These are phyloP conservation scores for Lotmaria passim DNA, from an alignment of 208 protist species.

Conservation along the genomic window DNA sequence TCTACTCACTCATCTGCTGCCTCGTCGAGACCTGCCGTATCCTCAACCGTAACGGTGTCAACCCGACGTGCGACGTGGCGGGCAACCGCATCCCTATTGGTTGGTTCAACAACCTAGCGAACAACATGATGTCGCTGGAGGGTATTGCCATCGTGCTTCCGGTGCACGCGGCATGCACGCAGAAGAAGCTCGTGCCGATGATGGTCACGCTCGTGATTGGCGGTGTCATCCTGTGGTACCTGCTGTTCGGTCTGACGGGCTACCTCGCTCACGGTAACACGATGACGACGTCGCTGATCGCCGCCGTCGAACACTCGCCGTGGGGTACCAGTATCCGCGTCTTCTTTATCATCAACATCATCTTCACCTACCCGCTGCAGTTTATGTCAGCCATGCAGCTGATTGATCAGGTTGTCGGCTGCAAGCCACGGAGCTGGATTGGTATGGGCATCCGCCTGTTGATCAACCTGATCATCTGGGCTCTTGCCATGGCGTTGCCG, in stretches of 20 bases:
- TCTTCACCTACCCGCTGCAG: conserved; percentile 81
- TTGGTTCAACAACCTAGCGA: conserved; percentile 75
- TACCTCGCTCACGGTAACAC: conserved; percentile 69
- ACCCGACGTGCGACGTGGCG: conserved; percentile 29
- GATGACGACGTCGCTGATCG: conserved; percentile 55
- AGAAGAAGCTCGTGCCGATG: conserved; percentile 57
- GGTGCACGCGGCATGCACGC: conserved; percentile 66
- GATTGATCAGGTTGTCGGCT: conserved; percentile 60
- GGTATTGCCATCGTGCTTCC: conserved; percentile 77
- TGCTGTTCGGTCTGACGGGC: conserved; percentile 68
- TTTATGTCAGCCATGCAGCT: conserved; percentile 83
- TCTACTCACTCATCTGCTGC: conserved; percentile 62
- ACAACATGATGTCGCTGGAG: conserved; percentile 83
- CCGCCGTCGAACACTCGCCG: conserved; percentile 41
- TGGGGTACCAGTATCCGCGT: conserved; percentile 57
- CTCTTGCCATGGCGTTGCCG: conserved; percentile 59
- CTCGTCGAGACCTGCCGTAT: conserved; percentile 32
- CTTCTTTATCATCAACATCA: conserved; percentile 56
- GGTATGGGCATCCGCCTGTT: conserved; percentile 56
- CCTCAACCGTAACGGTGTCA: conserved; percentile 22
- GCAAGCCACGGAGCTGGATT: conserved; percentile 58
- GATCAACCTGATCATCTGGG: conserved; percentile 72
- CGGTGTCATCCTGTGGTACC: conserved; percentile 54
- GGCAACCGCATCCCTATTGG: conserved; percentile 45
- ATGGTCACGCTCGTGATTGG: conserved; percentile 57